Conservation (phyloP, 352 stramenopile species). For the Phytophthora capsici region DNA sequence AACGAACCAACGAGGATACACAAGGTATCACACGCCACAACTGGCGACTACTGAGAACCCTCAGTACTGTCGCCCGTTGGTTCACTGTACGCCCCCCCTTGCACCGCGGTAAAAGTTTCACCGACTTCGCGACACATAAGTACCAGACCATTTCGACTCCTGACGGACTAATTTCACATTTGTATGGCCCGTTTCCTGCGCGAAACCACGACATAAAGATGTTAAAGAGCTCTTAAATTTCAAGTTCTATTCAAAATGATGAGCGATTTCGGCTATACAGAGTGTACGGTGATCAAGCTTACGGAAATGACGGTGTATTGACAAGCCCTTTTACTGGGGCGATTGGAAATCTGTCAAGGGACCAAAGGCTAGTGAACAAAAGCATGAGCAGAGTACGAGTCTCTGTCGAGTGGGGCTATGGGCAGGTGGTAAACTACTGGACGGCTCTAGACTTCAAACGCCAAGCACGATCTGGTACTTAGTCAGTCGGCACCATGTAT, state of each 20-base stretch:
- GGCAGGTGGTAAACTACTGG: not conserved
- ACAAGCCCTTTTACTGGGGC: not conserved
- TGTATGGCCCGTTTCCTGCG: constrained; percentile 17
- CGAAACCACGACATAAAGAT: constrained; percentile 26
- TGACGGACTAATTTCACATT: constrained; percentile 27
- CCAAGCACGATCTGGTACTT: not conserved
- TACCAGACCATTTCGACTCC: constrained; percentile 24
- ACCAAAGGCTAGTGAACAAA: not conserved
- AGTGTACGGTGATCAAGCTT: not conserved
- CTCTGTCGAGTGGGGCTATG: not conserved
- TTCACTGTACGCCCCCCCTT: no score
- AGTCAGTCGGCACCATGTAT: not conserved
- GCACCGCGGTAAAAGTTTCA: no score
- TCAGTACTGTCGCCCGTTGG: no score
- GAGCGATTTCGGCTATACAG: not conserved
- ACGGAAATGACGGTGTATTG: not conserved
- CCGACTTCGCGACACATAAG: no score
- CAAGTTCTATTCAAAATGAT: not conserved
- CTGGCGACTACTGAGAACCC: no score
- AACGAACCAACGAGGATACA: no score
- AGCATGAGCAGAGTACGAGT: not conserved
- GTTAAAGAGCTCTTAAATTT: not conserved
- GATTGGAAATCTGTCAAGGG: not conserved
- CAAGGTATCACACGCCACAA: no score
- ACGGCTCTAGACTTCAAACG: not conserved